A percentile compares a stretch with the other conserved stretches of the same genome.
Conservation (phyloP, 371 early-diverging fungal species). For the Syncephalastrum monosporum region DNA sequence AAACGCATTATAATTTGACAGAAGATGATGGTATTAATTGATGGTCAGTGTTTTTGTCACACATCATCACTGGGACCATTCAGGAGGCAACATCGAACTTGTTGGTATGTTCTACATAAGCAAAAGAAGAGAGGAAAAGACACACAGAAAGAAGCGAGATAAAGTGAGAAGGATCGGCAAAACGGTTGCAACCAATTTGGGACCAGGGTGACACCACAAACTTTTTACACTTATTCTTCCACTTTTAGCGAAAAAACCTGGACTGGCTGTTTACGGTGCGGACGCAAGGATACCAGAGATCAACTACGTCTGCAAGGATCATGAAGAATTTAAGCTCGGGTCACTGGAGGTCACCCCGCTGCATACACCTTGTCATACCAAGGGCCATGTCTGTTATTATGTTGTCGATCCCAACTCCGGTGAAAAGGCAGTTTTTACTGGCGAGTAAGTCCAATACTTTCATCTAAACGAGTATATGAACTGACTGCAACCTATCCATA, state of each 20-base stretch:
- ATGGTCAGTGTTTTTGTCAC: conserved; percentile 60
- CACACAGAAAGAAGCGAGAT: no score
- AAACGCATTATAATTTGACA: background rate
- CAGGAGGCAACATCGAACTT: conserved; percentile 73
- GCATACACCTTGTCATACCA: conserved; percentile 87
- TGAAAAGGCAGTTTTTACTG: conserved; percentile 47
- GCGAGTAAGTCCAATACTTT: conserved; percentile 29
- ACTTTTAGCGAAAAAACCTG: conserved; percentile 54
- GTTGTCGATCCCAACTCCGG: conserved; percentile 56
- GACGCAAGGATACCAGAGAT: conserved; percentile 84
- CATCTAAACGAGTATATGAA: background rate
- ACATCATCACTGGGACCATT: conserved; percentile 82
- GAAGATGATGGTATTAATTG: background rate
- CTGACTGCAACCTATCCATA: conserved; percentile 3
- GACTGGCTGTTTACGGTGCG: conserved; percentile 79
- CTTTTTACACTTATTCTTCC: background rate
- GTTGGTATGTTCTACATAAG: conserved; percentile 20
- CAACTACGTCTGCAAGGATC: conserved; percentile 72
- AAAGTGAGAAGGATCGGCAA: conserved; percentile 7
- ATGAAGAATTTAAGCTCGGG: conserved; percentile 75
- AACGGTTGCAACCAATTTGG: conserved; percentile 16
- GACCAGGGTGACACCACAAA: conserved; percentile 19
- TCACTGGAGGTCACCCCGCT: conserved; percentile 63
- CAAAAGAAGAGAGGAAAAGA: no score
- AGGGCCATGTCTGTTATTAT: conserved; percentile 84